Percentiles rank a stretch among this genome's conserved stretches.
These are phyloP conservation scores for Globisporangium perplexum DNA, from an alignment of 352 stramenopile species.

Conservation along the genomic window DNA sequence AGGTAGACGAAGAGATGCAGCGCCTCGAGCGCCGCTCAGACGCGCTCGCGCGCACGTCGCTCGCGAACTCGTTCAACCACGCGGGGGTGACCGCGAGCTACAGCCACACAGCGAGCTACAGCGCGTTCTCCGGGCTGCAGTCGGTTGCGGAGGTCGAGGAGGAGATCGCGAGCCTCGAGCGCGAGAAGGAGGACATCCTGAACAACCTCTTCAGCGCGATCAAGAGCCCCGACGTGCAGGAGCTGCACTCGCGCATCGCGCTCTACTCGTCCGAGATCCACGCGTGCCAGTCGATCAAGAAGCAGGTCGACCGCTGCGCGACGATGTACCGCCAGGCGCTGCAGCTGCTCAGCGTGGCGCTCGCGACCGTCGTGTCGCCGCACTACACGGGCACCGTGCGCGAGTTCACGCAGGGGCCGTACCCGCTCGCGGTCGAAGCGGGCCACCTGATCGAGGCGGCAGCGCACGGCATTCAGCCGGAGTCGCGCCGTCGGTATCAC, in stretches of 20 bases:
- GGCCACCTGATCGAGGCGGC: constrained; percentile 67
- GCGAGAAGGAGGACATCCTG: constrained; percentile 69
- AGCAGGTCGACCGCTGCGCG: constrained; percentile 69
- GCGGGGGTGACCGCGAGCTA: constrained; percentile 10
- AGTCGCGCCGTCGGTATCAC: constrained; percentile 66
- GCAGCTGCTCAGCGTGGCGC: constrained; percentile 57
- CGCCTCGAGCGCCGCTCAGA: constrained; percentile 63
- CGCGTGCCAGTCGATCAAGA: constrained; percentile 62
- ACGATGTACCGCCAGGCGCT: constrained; percentile 72
- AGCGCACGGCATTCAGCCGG: constrained; percentile 66
- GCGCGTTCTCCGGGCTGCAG: constrained; percentile 14
- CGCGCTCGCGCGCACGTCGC: constrained; percentile 50
- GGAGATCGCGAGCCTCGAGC: constrained; percentile 53
- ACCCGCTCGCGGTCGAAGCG: constrained; percentile 72
- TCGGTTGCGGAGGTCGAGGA: constrained; percentile 41
- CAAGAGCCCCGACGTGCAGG: constrained; percentile 56
- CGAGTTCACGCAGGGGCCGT: constrained; percentile 69
- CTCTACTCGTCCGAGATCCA: constrained; percentile 78
- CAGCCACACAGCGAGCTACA: constrained; percentile 14
- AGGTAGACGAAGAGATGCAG: constrained; percentile 59
- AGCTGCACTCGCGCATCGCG: constrained; percentile 65
- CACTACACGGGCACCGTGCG: constrained; percentile 66
- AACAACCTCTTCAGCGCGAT: constrained; percentile 54
- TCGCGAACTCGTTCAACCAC: constrained; percentile 16
- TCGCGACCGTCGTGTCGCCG: constrained; percentile 64